Conservation (phyloP, 2,329 filamentous ascomycete species). For the Fusarium sp. region DNA sequence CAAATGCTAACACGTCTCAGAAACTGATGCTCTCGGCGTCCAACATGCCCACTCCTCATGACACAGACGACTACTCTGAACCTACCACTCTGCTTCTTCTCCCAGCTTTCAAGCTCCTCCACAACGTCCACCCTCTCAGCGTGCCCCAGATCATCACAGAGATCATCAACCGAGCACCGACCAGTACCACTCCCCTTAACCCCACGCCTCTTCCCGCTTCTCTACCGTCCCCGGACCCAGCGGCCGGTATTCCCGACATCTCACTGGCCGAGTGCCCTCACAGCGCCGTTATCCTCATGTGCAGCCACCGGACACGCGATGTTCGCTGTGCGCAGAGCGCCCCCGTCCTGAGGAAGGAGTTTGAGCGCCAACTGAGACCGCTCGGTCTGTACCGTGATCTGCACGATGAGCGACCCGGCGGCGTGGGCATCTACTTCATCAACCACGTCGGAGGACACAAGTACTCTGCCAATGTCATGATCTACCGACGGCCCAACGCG, state of each 20-base stretch:
- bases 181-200: conserved; percentile 73
- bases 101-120: conserved; percentile 83
- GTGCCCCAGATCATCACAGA: conserved; percentile 77
- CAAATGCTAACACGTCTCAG: conserved; percentile 55
- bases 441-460: conserved; percentile 97
- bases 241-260: conserved; percentile 48
- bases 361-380: conserved; percentile 88
- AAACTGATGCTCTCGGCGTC: conserved; percentile 91
- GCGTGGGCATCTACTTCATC: conserved; percentile 96
- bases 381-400: conserved; percentile 87
- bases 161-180: conserved; percentile 78
- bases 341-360: conserved; percentile 85
- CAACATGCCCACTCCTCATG: conserved; percentile 84
- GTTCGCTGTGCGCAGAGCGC: conserved; percentile 94
- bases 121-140: conserved; percentile 81
- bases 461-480: conserved; percentile 92
- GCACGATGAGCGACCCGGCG: conserved; percentile 88
- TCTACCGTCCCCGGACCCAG: conserved; percentile 46
- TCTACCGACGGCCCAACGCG: conserved; percentile 77
- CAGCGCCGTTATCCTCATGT: conserved; percentile 87
- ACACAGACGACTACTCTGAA: conserved; percentile 69
- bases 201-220: conserved; percentile 53
- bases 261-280: conserved; percentile 74
- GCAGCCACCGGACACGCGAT: conserved; percentile 93
- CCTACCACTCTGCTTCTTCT: conserved; percentile 86